These are phyloP conservation scores for Citrus mangshanensis DNA, from an alignment of 345 rosid species.

Conservation along the genomic window DNA sequence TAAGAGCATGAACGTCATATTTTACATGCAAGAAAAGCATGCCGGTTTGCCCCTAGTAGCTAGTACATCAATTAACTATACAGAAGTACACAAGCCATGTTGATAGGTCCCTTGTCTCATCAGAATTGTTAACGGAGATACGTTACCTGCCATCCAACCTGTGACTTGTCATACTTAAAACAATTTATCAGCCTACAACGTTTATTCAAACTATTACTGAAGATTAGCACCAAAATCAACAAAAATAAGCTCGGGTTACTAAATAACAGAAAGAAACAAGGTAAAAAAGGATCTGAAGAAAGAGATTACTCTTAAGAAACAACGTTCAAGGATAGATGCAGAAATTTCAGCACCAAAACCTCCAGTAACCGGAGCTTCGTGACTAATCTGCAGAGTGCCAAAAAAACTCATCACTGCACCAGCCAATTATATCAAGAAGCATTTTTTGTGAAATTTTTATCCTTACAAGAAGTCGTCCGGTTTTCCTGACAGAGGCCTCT, in stretches of 20 bases:
- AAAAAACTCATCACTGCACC: slow-evolving; percentile 1
- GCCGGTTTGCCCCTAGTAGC: too few relatives aligned
- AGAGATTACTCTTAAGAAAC: slow-evolving; percentile 64
- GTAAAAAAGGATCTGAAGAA: not conserved
- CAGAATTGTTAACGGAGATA: too few relatives aligned
- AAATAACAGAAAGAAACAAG: not conserved
- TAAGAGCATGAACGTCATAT: too few relatives aligned
- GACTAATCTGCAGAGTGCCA: slow-evolving; percentile 61
- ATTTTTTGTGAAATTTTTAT: not conserved
- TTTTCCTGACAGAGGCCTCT: slow-evolving; percentile 79
- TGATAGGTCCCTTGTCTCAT: too few relatives aligned
- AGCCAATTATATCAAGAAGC: not conserved
- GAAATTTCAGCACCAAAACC: slow-evolving; percentile 94
- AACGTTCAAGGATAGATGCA: slow-evolving; percentile 73
- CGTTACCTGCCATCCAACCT: too few relatives aligned
- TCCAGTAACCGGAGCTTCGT: slow-evolving; percentile 91
- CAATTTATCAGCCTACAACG: not conserved
- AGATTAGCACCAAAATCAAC: not conserved
- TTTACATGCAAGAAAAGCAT: too few relatives aligned
- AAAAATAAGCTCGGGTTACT: not conserved
- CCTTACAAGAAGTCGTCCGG: slow-evolving; percentile 83
- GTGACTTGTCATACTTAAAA: too few relatives aligned
- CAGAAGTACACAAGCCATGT: too few relatives aligned
- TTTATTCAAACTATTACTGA: not conserved
- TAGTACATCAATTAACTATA: too few relatives aligned